A percentile compares a stretch with the other conserved stretches of the same genome.
phyloP scores from a whole-genome alignment of 768 basidiomycete genomes.

The Cystobasidium ongulense region DNA sequence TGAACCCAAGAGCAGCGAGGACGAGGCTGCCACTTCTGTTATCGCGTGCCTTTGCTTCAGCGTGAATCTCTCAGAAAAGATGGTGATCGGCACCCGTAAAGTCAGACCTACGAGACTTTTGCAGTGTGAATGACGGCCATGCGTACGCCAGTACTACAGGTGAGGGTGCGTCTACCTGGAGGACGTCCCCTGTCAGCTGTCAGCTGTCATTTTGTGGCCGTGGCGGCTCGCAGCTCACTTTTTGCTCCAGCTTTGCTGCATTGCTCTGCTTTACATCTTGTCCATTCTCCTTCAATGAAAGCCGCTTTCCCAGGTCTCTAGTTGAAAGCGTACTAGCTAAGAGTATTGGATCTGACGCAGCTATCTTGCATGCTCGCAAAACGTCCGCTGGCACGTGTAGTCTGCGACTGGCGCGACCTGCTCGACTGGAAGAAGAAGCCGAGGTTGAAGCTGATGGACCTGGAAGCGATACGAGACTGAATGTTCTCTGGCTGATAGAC shows the following conservation, averaged over 20 bases:
- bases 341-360: conserved; percentile 23
- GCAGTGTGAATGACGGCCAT: conserved; percentile 32
- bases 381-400: conserved; percentile 27
- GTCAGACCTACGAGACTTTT: conserved; percentile 4
- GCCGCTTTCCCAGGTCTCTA: conserved; percentile 5
- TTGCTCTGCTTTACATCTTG: not conserved
- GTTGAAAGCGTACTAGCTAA: conserved; percentile 9
- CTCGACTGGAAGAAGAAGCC: not conserved
- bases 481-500: not conserved
- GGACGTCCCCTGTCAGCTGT: not conserved
- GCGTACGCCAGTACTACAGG: conserved; percentile 21
- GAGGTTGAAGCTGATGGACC: not conserved
- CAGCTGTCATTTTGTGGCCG: not conserved
- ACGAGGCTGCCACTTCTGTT: conserved; percentile 1
- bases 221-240: not conserved
- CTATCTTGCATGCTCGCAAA: not conserved
- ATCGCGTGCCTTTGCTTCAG: not conserved
- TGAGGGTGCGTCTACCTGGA: not conserved
- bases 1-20: not conserved
- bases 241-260: not conserved
- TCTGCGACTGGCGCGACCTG: conserved; percentile 12
- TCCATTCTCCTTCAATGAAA: conserved; percentile 8
- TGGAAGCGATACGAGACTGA: not conserved
- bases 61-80: not conserved
- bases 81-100: not conserved